These are phyloP conservation scores for Viola odorata DNA, from an alignment of 345 rosid species.

Conservation along the genomic window DNA sequence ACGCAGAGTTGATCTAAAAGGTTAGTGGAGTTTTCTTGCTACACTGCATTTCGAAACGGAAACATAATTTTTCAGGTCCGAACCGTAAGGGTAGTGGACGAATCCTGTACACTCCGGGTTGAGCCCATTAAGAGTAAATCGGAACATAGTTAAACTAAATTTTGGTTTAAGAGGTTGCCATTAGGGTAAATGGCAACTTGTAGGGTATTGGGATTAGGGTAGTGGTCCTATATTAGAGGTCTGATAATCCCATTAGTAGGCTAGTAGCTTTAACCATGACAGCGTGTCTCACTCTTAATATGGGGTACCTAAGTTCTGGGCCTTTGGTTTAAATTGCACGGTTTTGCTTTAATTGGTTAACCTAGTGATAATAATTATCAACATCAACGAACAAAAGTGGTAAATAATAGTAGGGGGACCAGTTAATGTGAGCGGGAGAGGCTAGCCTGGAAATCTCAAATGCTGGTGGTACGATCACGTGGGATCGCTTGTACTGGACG, in stretches of 20 bases:
- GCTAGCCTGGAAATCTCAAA: constrained; percentile 4
- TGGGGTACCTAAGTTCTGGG: neutral
- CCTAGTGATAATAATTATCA: too few relatives aligned
- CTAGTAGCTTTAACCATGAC: constrained; percentile 1
- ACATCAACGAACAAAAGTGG: too few relatives aligned
- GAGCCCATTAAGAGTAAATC: too few relatives aligned
- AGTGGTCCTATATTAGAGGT: constrained; percentile 7
- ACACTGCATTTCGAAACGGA: too few relatives aligned
- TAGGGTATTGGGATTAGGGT: too few relatives aligned
- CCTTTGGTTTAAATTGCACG: neutral
- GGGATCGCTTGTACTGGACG: constrained; percentile 12
- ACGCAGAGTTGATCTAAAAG: constrained; percentile 72
- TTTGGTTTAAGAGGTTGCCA: too few relatives aligned
- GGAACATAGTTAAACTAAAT: too few relatives aligned
- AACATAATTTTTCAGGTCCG: too few relatives aligned
- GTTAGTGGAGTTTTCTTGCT: constrained; percentile 28
- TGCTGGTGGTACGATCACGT: constrained; percentile 19
- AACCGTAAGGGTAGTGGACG: too few relatives aligned
- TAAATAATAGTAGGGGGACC: neutral
- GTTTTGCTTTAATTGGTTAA: neutral
- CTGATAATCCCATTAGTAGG: too few relatives aligned
- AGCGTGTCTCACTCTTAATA: neutral
- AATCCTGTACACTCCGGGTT: neutral
- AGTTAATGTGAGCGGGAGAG: neutral
- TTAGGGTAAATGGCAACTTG: too few relatives aligned